Conservation (phyloP, 2,329 filamentous ascomycete genomes). For the Calonectria hawksworthii region DNA sequence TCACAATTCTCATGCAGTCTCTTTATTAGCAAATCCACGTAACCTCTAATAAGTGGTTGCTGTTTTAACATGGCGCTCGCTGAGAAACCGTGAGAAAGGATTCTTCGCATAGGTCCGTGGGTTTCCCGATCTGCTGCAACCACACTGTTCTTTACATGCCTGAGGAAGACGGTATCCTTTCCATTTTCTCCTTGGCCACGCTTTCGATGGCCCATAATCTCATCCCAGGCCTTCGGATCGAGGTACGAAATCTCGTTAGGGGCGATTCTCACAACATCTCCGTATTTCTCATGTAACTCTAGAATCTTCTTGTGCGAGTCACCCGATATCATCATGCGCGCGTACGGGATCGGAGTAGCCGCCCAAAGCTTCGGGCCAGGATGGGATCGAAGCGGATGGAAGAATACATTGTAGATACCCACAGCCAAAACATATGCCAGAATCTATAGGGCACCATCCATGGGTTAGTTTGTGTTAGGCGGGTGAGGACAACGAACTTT, state of each 20-base stretch:
- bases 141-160: neutral
- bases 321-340: neutral
- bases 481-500: no score
- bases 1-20: slow-evolving; percentile 51
- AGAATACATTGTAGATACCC: neutral
- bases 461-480: no score
- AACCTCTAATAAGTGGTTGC: slow-evolving; percentile 49
- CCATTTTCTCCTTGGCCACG: neutral
- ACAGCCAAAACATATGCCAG: no score
- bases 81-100: slow-evolving; percentile 42
- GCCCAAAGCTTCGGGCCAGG: neutral
- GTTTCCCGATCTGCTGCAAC: slow-evolving; percentile 21
- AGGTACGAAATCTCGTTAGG: slow-evolving; percentile 53
- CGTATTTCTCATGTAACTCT: slow-evolving; percentile 42
- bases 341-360: neutral
- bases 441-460: no score
- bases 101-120: slow-evolving; percentile 29
- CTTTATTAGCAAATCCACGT: slow-evolving; percentile 56
- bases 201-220: slow-evolving; percentile 19
- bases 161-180: neutral
- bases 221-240: slow-evolving; percentile 25
- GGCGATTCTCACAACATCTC: slow-evolving; percentile 54
- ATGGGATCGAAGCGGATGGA: neutral
- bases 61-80: slow-evolving; percentile 42
- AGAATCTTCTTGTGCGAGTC: neutral